Conservation (phyloP, 2,329 filamentous ascomycete species). For the Blumeriella jaapii region DNA sequence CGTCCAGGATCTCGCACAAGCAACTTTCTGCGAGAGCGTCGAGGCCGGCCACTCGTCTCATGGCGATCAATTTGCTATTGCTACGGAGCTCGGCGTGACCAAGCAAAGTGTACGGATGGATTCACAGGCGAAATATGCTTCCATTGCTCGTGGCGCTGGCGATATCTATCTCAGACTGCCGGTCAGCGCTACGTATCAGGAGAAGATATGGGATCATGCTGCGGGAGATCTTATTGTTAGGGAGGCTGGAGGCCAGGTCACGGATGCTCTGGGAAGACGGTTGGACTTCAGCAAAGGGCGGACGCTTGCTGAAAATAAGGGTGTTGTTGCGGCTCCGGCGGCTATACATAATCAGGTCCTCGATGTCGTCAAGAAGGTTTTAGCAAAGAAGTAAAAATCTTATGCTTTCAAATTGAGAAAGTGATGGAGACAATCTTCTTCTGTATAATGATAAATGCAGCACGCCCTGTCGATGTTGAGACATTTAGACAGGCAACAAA, state of each 20-base stretch:
- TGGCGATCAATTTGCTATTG: constrained; percentile 75
- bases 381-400: constrained; percentile 38
- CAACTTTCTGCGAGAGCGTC: constrained; percentile 93
- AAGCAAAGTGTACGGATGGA: constrained; percentile 90
- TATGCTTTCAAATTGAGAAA: too few species aligned
- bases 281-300: constrained; percentile 81
- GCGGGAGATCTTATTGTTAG: constrained; percentile 89
- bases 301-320: constrained; percentile 83
- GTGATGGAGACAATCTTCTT: too few species aligned
- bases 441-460: too few species aligned
- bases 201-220: constrained; percentile 99
- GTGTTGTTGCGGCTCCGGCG: constrained; percentile 78
- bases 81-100: constrained; percentile 74
- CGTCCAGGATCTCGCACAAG: constrained; percentile 60
- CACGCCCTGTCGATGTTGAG: too few species aligned
- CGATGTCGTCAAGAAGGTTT: constrained; percentile 68
- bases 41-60: constrained; percentile 89
- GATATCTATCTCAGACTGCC: constrained; percentile 91
- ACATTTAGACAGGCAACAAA: too few species aligned
- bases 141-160: constrained; percentile 84
- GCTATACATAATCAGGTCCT: constrained; percentile 68
- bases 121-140: constrained; percentile 95
- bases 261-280: constrained; percentile 73
- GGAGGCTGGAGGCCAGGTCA: constrained; percentile 86
- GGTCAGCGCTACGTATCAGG: constrained; percentile 75